A percentile compares a stretch with the other conserved stretches of the same genome.
Evolutionary conservation across 2,329 filamentous ascomycete genomes (phyloP).

Genomic region (Venturia asperata): DNA sequence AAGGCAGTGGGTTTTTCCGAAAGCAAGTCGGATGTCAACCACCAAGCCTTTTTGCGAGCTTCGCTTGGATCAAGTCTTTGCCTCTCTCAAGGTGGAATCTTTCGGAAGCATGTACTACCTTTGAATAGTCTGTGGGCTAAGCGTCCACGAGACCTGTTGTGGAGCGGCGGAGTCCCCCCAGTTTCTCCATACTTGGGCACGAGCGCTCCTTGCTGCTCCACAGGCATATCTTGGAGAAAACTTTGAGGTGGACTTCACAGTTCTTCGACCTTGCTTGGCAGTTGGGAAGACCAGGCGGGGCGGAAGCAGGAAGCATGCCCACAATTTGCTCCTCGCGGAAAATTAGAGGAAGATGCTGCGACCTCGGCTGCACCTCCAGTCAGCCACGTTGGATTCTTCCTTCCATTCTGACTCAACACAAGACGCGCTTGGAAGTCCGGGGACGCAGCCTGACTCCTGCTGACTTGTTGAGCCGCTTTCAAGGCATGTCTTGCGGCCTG

Average conservation of each 20-base stretch:
- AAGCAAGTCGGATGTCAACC: background rate
- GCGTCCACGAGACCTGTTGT: background rate
- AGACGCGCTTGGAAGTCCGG: background rate
- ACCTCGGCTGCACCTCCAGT: background rate
- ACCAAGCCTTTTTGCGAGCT: background rate
- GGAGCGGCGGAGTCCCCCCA: background rate
- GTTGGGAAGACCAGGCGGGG: background rate
- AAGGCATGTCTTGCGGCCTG: background rate
- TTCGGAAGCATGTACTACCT: no score
- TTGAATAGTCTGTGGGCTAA: background rate
- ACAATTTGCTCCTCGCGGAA: background rate
- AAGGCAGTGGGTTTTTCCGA: background rate
- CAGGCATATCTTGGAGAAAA: background rate
- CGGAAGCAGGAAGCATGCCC: background rate
- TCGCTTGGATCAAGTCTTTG: background rate
- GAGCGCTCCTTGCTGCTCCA: background rate
- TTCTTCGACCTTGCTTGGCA: no score
- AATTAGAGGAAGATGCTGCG: background rate
- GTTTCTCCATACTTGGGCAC: background rate
- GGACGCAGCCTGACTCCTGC: background rate
- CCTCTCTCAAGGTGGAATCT: background rate
- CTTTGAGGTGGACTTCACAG: background rate
- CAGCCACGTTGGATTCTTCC: background rate
- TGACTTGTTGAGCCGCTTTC: background rate
- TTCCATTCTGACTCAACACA: background rate